Evolutionary conservation across 345 rosid genomes (phyloP).

Genomic region (Bruguiera sexangula): DNA sequence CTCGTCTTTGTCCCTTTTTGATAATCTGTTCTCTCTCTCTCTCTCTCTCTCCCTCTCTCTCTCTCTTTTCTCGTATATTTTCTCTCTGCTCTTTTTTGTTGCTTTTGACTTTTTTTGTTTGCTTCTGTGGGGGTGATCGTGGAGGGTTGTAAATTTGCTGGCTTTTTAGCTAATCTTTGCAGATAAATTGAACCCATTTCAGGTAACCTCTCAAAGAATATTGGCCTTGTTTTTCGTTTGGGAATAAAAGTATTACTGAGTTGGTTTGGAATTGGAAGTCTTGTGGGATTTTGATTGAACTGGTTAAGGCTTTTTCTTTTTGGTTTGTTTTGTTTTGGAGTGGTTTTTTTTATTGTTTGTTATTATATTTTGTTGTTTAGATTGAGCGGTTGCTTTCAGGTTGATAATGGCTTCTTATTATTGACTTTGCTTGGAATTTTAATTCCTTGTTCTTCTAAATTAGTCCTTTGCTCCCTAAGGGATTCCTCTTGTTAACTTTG

Average conservation of each 20-base stretch:
- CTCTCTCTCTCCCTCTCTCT: no score
- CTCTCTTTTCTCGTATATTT: no score
- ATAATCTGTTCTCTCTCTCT: no score
- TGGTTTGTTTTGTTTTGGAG: not conserved
- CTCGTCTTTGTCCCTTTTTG: not conserved
- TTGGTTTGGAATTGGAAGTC: not conserved
- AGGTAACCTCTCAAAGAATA: slow-evolving; percentile 4
- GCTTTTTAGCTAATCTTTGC: not conserved
- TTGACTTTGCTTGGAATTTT: not conserved
- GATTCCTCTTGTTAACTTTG: not conserved
- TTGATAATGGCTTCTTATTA: not conserved
- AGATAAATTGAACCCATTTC: not conserved
- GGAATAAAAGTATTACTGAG: no score
- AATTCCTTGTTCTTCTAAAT: not conserved
- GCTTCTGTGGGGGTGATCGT: not conserved
- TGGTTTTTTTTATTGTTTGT: not conserved
- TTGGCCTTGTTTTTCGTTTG: not conserved
- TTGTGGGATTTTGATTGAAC: slow-evolving; percentile 8
- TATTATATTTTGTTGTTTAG: not conserved
- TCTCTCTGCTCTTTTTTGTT: not conserved
- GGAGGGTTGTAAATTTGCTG: not conserved
- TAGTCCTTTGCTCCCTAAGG: not conserved
- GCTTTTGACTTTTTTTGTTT: not conserved
- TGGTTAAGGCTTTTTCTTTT: not conserved
- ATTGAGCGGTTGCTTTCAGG: not conserved